Evolutionary conservation across 371 early-diverging fungal species (phyloP), one percentile per base, ranked within the genome.

Genomic region (Haplosporangium sp.): DNA sequence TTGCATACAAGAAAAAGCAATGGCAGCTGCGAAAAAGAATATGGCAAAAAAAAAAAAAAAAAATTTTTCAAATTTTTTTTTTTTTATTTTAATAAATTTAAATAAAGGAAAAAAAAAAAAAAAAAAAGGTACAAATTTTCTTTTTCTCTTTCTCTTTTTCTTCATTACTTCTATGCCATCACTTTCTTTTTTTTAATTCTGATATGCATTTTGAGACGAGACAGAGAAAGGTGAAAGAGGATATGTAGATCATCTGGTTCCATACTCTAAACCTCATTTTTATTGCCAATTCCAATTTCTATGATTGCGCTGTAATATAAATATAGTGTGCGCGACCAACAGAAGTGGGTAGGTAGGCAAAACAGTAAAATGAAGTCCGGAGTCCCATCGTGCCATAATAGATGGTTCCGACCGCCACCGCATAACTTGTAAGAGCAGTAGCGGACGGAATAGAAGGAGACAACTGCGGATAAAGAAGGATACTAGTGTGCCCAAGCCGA

Each of bases 251-350:
- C 38, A 8, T 59, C 65, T 42, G 17, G 56, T 62, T 62, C 45
- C 59, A 61, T 55, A 75, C 40, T 64, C 66, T 72, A 60, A 72
- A 70, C 73, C 70, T 70, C 63, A 69, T 70, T 74, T 72, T 64
- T 66, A 57, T 70, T 55, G 42, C 53, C 63, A 53, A 44, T 63
- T 48, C 66, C 66, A 45, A 27, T 40, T 73, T 67, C 73, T 62
- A 61, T 61, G 75, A 69, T 72, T 65, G 72, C 77, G 69, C 77
- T 63, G 48, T 42, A 62, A 52, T 61, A 66, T 63, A 45, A 42
- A 39, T 39, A 48, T 20, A 73, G 34, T 61, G 6, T 37, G 60
- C 67, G 73, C 73, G 59, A 73, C 68, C 73, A 73, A 67, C 67
- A 76, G 71, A 77, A 72, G 38, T 19, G 65, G 56, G 68, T 47